Evolutionary conservation across 257 asterid species (phyloP).

Genomic region (Nicotiana sylvestris): DNA sequence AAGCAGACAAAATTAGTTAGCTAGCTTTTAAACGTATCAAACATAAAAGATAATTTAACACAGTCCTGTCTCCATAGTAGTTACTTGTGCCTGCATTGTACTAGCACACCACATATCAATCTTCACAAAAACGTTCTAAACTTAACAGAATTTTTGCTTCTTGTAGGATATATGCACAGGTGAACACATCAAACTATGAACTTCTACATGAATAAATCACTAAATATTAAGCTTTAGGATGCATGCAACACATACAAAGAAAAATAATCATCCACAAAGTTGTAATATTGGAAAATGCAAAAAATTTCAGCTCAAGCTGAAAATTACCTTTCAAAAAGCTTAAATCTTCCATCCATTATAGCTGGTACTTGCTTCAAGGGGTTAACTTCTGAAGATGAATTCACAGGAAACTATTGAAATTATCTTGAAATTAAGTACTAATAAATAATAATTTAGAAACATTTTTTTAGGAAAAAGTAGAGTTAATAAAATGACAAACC

Average conservation of each 20-base stretch:
- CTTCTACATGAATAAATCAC: background rate
- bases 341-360: constrained; percentile 76
- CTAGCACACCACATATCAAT: background rate
- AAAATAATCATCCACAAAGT: background rate
- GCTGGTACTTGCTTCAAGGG: constrained; percentile 86
- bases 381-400: constrained; percentile 46
- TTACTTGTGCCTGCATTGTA: background rate
- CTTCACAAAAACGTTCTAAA: background rate
- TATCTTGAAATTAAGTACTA: background rate
- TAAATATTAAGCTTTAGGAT: background rate
- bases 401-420: background rate
- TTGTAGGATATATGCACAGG: background rate
- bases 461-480: background rate
- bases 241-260: background rate
- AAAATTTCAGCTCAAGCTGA: background rate
- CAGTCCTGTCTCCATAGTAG: background rate
- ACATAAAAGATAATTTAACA: background rate
- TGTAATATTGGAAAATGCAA: background rate
- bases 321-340: constrained; percentile 79
- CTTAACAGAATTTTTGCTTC: background rate
- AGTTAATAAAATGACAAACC: constrained; percentile 28
- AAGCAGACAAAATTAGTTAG: constrained; percentile 17
- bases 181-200: background rate
- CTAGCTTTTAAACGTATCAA: background rate
- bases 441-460: background rate